Percentiles rank a stretch among this genome's conserved stretches.
Evolutionary conservation across 2,329 filamentous ascomycete genomes (phyloP).

Genomic region (Trichophyton benhamiae): DNA sequence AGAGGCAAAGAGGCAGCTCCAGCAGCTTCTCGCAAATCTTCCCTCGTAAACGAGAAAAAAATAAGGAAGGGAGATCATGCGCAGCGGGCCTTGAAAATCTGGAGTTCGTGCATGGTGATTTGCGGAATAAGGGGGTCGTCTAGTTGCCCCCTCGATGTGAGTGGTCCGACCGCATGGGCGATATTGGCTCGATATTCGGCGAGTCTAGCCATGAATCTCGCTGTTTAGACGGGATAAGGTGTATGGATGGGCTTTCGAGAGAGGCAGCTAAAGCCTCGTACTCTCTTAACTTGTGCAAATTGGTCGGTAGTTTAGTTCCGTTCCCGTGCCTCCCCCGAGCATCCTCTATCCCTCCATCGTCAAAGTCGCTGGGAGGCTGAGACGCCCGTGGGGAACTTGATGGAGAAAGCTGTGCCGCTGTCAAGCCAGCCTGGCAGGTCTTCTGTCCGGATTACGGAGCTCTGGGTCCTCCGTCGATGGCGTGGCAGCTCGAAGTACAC

Average conservation of each 20-base stretch:
- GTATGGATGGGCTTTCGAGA: background rate
- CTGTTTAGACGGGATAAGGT: background rate
- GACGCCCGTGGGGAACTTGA: no score
- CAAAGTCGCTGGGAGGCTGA: no score
- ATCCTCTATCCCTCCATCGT: no score
- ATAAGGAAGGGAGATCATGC: background rate
- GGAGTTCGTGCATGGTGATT: conserved; percentile 1
- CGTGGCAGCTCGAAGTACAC: no score
- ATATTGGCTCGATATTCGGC: background rate
- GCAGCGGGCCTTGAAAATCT: background rate
- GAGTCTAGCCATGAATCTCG: background rate
- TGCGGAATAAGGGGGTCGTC: background rate
- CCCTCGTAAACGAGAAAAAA: background rate
- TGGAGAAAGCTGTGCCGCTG: no score
- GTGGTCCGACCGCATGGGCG: background rate
- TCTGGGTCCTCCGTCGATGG: no score
- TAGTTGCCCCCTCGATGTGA: background rate
- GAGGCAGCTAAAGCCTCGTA: background rate
- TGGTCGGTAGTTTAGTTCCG: background rate
- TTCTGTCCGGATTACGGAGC: no score
- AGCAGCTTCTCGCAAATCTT: background rate
- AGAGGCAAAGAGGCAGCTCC: no score
- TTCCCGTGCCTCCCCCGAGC: no score
- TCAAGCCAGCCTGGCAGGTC: no score
- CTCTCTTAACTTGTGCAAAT: background rate